Conservation (phyloP, 768 basidiomycete species). For the Calocybe indica region DNA sequence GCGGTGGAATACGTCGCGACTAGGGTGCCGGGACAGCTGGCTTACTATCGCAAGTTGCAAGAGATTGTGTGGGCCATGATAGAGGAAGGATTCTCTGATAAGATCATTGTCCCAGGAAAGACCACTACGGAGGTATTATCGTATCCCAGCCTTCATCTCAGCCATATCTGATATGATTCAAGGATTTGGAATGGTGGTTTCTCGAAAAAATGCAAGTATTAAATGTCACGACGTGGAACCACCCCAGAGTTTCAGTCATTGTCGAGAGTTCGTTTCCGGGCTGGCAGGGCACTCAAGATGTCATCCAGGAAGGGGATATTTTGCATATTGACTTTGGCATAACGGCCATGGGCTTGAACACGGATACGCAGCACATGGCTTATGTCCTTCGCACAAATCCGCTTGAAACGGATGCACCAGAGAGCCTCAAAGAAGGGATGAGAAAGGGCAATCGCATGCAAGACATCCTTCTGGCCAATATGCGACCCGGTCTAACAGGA, state of each 20-base stretch:
- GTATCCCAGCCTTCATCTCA: background rate
- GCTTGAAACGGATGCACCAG: conserved; percentile 36
- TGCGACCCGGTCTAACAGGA: conserved; percentile 40
- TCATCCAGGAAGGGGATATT: conserved; percentile 42
- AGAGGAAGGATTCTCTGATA: conserved; percentile 45
- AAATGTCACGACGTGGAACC: conserved; percentile 47
- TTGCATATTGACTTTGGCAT: conserved; percentile 53
- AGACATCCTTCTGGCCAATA: conserved; percentile 37
- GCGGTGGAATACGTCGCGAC: conserved; percentile 42
- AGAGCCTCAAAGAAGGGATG: conserved; percentile 37
- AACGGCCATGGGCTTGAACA: conserved; percentile 47
- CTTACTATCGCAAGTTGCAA: conserved; percentile 39
- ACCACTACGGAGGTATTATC: conserved; percentile 36
- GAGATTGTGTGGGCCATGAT: conserved; percentile 48
- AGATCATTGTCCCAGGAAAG: conserved; percentile 31
- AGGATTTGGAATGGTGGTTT: conserved; percentile 54
- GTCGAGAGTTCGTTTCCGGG: conserved; percentile 34
- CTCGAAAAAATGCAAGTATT: conserved; percentile 41
- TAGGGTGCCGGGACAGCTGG: conserved; percentile 32
- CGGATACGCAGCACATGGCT: conserved; percentile 51
- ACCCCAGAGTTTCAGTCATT: conserved; percentile 43
- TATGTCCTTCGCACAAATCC: conserved; percentile 38
- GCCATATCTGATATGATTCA: background rate
- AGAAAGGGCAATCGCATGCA: conserved; percentile 44
- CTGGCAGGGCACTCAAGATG: conserved; percentile 32